These are phyloP conservation scores for Rutidosis leptorrhynchoides DNA, from an alignment of 129 eudicot genomes.

Conservation along the genomic window DNA sequence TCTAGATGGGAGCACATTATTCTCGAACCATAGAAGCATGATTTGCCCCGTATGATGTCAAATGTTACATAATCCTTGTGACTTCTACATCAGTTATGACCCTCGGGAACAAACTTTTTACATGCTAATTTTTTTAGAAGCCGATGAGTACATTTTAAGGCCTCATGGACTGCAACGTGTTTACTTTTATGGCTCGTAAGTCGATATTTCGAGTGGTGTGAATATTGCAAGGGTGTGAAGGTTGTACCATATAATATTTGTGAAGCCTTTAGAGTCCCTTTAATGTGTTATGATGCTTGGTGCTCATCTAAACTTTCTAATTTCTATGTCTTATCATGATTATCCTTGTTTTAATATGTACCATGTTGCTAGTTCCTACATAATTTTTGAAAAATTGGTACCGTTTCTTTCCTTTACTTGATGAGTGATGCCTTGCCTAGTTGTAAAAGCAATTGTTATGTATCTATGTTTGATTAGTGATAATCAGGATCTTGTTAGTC, in stretches of 20 bases:
- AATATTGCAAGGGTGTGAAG: not conserved
- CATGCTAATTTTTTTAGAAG: not conserved
- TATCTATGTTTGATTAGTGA: not conserved
- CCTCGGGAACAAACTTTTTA: not conserved
- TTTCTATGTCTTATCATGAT: not conserved
- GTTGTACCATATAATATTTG: not conserved
- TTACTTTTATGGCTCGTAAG: not conserved
- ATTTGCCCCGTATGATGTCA: not conserved
- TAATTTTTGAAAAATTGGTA: not conserved
- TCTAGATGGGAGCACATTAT: not conserved
- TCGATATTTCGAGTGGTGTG: not conserved
- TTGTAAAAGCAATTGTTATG: not conserved
- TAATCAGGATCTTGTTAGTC: not conserved
- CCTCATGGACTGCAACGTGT: not conserved
- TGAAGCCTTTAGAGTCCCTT: not conserved
- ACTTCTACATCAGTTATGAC: not conserved
- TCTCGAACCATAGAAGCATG: not conserved
- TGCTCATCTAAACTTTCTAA: not conserved
- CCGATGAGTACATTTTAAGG: not conserved
- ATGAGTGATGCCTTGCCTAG: not conserved
- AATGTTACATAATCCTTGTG: not conserved
- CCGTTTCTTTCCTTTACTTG: not conserved
- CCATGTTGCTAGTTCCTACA: not conserved
- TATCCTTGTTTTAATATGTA: not conserved
- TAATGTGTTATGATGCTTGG: not conserved